phyloP scores from a whole-genome alignment of 345 rosid genomes.

The Brassica carinata region DNA sequence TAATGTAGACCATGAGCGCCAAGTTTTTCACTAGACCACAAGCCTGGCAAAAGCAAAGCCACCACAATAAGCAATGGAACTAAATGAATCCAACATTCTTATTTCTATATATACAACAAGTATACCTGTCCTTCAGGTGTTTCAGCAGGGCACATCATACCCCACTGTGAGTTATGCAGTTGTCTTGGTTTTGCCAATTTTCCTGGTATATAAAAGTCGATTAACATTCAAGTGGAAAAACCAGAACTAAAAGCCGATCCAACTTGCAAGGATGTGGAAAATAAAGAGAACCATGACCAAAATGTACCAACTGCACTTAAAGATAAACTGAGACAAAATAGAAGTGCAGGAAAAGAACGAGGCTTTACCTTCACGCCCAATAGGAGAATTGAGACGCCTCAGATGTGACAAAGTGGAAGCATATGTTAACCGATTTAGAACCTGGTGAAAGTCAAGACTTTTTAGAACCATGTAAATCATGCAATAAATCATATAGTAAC shows the following conservation, averaged over 20 bases:
- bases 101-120: constrained; percentile 26
- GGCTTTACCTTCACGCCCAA: constrained; percentile 93
- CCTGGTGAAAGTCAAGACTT: constrained; percentile 47
- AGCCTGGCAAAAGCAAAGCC: constrained; percentile 52
- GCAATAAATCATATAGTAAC: neutral
- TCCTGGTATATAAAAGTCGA: constrained; percentile 51
- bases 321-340: constrained; percentile 10
- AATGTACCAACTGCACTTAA: constrained; percentile 6
- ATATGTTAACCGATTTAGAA: constrained; percentile 91
- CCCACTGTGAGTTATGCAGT: constrained; percentile 99
- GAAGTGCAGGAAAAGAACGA: constrained; percentile 21
- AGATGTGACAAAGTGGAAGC: constrained; percentile 96
- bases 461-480: constrained; percentile 12
- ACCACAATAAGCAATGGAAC: constrained; percentile 9
- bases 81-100: constrained; percentile 9
- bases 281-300: neutral
- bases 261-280: constrained; percentile 7
- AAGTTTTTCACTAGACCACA: constrained; percentile 98
- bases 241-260: neutral
- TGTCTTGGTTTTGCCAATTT: constrained; percentile 99
- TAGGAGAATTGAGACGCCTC: constrained; percentile 96
- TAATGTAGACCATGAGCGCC: constrained; percentile 96
- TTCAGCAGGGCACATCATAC: constrained; percentile 99
- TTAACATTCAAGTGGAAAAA: constrained; percentile 19
- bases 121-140: constrained; percentile 99